Base-by-base conservation (phyloP, 176 grass and related monocot genomes). In the Oryza meridionalis region DNA sequence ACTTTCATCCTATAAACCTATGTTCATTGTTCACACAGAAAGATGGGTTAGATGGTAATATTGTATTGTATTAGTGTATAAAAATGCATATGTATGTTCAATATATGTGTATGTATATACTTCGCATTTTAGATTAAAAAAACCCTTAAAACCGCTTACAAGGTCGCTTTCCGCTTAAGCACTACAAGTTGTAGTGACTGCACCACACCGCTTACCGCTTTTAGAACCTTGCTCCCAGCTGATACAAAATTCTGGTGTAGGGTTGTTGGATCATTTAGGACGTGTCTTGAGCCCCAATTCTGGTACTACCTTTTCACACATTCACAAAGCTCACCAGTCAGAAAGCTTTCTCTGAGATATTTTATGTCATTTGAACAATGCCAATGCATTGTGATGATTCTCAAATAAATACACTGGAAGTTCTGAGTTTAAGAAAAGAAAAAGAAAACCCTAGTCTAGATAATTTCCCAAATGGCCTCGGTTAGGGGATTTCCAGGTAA, bases 201-300 rank as follows among this genome's bases (percentile, higher is more conserved):
- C 4, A 51, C 49, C 15, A 16, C 15, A 16, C 51, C 6, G 53
- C 53, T 58, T 58, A 58, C 17, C 19, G 7, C 46, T 49, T 58
- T 58, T 58, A n/a, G 53, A 58, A 58, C 53, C 53, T 58, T 58
- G 8, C 14, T 63, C 35, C 55, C n/a, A 27, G n/a, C 37, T 65
- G 55, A 78, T 5, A 64, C 43, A 13, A n/a, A 44, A 64, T 65
- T 77, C 7, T 44, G 55, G 58, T 77, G 26, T 77, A 66, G 9
- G 29, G 21, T 66, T 72, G 21, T 65, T 15, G 3, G 7, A 62
- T 17, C 50, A 45, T 78, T 85, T 77, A 70, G 26, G 47, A 69
- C 12, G 51, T 14, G 6, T 63, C 73, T 70, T 42, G 32, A 72
- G 13, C 4, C 37, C 65, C 1, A 78, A 15, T 83, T 42, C 6